phyloP scores from a whole-genome alignment of 2,329 filamentous ascomycete species.

The Exutisphaerella laricina region DNA sequence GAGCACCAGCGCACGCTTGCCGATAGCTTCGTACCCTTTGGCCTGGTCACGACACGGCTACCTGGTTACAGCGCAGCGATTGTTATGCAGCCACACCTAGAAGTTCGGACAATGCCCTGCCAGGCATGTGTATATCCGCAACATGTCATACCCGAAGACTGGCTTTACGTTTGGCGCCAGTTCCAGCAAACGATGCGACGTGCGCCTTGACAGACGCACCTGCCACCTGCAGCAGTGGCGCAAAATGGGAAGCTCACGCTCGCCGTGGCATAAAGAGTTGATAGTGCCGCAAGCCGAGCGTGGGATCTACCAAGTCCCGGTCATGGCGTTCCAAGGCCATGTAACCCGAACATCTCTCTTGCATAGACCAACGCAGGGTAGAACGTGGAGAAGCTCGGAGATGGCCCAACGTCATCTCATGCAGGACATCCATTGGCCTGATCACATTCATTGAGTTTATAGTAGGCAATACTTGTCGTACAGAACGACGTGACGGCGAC shows the following conservation, averaged over 20 bases:
- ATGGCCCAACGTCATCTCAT: slow-evolving; percentile 15
- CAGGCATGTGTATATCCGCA: slow-evolving; percentile 14
- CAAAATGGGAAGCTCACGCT: slow-evolving; percentile 18
- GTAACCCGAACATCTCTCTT: slow-evolving; percentile 19
- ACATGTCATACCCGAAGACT: slow-evolving; percentile 16
- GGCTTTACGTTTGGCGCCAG: slow-evolving; percentile 12
- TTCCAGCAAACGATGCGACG: slow-evolving; percentile 8
- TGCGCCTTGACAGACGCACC: slow-evolving; percentile 14
- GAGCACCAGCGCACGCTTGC: slow-evolving; percentile 24
- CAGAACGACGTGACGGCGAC: neutral
- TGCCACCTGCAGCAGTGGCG: slow-evolving; percentile 22
- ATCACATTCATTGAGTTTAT: slow-evolving; percentile 13
- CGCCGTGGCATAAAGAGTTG: slow-evolving; percentile 8
- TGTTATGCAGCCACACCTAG: slow-evolving; percentile 30
- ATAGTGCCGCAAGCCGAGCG: slow-evolving; percentile 9
- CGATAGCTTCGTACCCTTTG: slow-evolving; percentile 24
- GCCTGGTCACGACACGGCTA: slow-evolving; percentile 24
- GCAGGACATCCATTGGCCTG: slow-evolving; percentile 11
- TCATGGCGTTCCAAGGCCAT: slow-evolving; percentile 16
- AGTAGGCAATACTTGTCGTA: slow-evolving; percentile 10
- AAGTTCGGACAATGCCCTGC: slow-evolving; percentile 22
- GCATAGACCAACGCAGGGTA: slow-evolving; percentile 17
- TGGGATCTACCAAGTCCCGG: slow-evolving; percentile 17
- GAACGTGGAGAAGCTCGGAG: slow-evolving; percentile 26
- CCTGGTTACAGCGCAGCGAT: slow-evolving; percentile 22